Conservation (phyloP, 1,284 basidiomycete species). For the Porodaedalea pini region DNA sequence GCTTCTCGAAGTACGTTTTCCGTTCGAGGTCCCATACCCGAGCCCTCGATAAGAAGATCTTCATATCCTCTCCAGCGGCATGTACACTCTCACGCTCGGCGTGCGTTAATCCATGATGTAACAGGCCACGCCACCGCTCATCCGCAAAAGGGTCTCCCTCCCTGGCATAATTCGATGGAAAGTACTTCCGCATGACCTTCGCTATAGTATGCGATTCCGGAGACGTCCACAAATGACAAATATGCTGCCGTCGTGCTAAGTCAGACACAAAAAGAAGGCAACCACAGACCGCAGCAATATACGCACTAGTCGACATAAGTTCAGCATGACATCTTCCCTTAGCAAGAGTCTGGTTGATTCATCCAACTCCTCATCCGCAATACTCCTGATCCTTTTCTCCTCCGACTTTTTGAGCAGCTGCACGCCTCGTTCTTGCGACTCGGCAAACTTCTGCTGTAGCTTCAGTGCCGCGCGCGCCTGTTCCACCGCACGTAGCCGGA, state of each 20-base stretch:
- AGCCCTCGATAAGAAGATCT: conserved; percentile 2
- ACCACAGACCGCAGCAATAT: background rate
- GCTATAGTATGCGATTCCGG: conserved; percentile 1
- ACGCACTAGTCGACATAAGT: conserved; percentile 11
- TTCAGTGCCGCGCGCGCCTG: background rate
- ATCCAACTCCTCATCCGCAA: background rate
- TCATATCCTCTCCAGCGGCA: background rate
- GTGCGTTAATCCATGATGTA: background rate
- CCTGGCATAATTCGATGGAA: conserved; percentile 8
- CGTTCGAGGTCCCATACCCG: conserved; percentile 12
- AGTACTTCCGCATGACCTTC: conserved; percentile 11
- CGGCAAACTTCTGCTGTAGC: background rate
- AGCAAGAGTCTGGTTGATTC: background rate
- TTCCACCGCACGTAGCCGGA: background rate
- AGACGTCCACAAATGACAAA: conserved; percentile 7
- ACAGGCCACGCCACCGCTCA: background rate
- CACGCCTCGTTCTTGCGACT: background rate
- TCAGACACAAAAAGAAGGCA: background rate
- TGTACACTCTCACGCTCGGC: conserved; percentile 10
- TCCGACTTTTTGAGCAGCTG: background rate
- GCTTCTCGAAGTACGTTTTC: background rate
- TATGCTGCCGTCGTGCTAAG: conserved; percentile 1
- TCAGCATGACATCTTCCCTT: background rate
- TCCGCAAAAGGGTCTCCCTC: conserved; percentile 9
- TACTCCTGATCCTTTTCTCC: background rate